Evolutionary conservation across 345 rosid genomes (phyloP).

Genomic region (Abelmoschus esculentus): DNA sequence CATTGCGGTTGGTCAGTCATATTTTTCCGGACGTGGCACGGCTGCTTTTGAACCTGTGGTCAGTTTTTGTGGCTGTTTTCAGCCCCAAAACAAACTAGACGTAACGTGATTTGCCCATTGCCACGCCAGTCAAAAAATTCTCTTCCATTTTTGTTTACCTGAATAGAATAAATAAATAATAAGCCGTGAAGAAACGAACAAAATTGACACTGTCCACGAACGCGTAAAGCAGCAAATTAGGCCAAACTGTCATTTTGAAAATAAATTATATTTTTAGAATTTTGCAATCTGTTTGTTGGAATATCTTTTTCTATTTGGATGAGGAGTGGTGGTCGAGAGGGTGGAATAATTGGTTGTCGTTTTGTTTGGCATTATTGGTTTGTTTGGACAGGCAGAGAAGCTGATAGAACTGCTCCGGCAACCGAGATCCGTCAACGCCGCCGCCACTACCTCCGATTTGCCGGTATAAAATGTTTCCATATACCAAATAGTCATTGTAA

Average conservation of each 20-base stretch:
- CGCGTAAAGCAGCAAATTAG: not conserved
- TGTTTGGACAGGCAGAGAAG: slow-evolving; percentile 62
- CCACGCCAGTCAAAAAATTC: slow-evolving; percentile 27
- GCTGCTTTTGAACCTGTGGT: slow-evolving; percentile 2
- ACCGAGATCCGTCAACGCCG: slow-evolving; percentile 68
- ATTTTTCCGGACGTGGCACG: slow-evolving; percentile 23
- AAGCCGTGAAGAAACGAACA: not conserved
- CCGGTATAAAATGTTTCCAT: slow-evolving; percentile 16
- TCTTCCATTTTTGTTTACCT: not conserved
- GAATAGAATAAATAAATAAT: not conserved
- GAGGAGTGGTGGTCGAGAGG: not conserved
- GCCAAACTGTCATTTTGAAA: not conserved
- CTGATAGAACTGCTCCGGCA: slow-evolving; percentile 73
- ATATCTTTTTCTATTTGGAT: not conserved
- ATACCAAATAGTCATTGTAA: not conserved
- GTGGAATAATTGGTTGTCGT: slow-evolving; percentile 19
- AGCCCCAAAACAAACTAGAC: not conserved
- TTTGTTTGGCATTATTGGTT: not conserved
- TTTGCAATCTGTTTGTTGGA: not conserved
- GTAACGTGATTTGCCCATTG: slow-evolving; percentile 6
- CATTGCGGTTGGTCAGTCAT: slow-evolving; percentile 9
- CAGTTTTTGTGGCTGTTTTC: slow-evolving; percentile 4
- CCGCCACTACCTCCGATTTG: slow-evolving; percentile 39
- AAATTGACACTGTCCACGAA: not conserved
- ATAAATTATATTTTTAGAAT: not conserved